A percentile compares a stretch with the other conserved stretches of the same genome.
Evolutionary conservation across 306 rosid species (phyloP).

Genomic region (Arachis stenosperma): DNA sequence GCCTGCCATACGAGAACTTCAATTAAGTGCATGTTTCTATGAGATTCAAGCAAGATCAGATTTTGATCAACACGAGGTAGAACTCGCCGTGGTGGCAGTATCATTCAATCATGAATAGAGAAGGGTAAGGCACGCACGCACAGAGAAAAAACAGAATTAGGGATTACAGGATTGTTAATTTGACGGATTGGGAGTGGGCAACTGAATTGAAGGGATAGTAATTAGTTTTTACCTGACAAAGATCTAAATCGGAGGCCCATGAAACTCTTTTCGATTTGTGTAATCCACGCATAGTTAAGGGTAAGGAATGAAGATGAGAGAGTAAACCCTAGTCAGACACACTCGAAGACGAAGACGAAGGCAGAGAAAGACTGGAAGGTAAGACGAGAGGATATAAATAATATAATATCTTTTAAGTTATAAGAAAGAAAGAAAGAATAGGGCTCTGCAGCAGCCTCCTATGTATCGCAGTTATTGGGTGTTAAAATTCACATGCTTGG

Average conservation of each 20-base stretch:
- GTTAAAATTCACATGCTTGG: slow-evolving; percentile 26
- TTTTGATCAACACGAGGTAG: not conserved
- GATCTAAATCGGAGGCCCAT: slow-evolving; percentile 87
- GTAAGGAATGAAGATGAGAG: slow-evolving; percentile 25
- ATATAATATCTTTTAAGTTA: too few relatives aligned
- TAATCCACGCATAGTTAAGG: slow-evolving; percentile 72
- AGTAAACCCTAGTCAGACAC: slow-evolving; percentile 53
- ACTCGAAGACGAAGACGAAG: not conserved
- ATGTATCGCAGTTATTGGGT: slow-evolving; percentile 28
- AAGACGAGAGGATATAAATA: too few relatives aligned
- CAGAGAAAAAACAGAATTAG: not conserved
- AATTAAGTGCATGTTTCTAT: not conserved
- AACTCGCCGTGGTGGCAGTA: not conserved
- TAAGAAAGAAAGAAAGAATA: too few relatives aligned
- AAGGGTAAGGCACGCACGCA: not conserved
- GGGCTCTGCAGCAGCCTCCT: not conserved
- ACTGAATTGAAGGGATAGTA: slow-evolving; percentile 29
- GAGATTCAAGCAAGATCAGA: slow-evolving; percentile 3
- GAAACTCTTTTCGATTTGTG: slow-evolving; percentile 75
- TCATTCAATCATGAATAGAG: not conserved
- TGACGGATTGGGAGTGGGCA: slow-evolving; percentile 41
- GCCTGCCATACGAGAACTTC: not conserved
- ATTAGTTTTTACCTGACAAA: slow-evolving; percentile 80
- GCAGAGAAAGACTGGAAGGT: not conserved
- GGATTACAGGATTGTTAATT: slow-evolving; percentile 30